Conservation (phyloP, 768 basidiomycete species). For the Agaricus blazei region DNA sequence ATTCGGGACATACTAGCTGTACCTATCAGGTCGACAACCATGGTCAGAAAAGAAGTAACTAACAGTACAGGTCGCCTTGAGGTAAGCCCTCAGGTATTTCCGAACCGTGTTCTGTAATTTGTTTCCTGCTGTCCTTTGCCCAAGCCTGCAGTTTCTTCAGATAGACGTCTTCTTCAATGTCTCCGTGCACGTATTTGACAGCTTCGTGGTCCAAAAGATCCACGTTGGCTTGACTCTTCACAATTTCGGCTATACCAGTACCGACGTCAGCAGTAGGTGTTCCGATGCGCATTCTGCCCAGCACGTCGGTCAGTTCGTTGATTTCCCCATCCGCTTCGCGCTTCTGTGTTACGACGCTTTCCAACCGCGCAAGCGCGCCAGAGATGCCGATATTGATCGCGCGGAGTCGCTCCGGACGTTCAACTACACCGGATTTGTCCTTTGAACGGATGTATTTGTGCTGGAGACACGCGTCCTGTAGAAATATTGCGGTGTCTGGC, state of each 20-base stretch:
- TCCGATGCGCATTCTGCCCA: slow-evolving; percentile 22
- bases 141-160: slow-evolving; percentile 58
- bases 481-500: slow-evolving; percentile 28
- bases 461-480: slow-evolving; percentile 70
- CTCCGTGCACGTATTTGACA: slow-evolving; percentile 71
- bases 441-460: slow-evolving; percentile 77
- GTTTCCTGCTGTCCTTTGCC: slow-evolving; percentile 54
- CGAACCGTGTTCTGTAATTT: slow-evolving; percentile 54
- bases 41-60: slow-evolving; percentile 21
- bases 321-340: not conserved
- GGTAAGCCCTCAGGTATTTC: slow-evolving; percentile 73
- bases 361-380: slow-evolving; percentile 71
- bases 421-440: slow-evolving; percentile 75
- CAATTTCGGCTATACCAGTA: slow-evolving; percentile 33
- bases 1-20: slow-evolving; percentile 66
- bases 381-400: slow-evolving; percentile 82
- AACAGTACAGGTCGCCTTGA: slow-evolving; percentile 83
- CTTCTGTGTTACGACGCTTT: slow-evolving; percentile 21
- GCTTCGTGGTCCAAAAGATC: slow-evolving; percentile 57
- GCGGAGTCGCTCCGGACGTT: slow-evolving; percentile 83
- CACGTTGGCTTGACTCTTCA: slow-evolving; percentile 48
- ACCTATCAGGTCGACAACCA: not conserved
- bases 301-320: slow-evolving; percentile 18
- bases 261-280: slow-evolving; percentile 4
- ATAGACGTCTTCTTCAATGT: slow-evolving; percentile 62